phyloP scores from a whole-genome alignment of 441 rosid genomes.

The Populus hybrid region DNA sequence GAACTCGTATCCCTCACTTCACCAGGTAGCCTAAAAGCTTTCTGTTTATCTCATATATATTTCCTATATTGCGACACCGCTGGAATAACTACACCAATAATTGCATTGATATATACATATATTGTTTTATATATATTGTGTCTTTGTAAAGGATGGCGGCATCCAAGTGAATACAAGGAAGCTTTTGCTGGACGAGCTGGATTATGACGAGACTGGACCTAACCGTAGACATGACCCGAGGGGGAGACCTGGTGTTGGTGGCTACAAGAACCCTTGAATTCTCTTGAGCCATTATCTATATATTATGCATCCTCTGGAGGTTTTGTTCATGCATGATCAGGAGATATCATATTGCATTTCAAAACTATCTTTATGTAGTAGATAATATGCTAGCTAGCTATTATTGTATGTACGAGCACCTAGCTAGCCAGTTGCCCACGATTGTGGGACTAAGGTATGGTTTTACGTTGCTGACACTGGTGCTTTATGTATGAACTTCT shows the following conservation, averaged over 20 bases:
- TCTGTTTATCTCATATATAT: not conserved
- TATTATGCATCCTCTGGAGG: not conserved
- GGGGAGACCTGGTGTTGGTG: slow-evolving; percentile 33
- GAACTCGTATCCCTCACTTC: slow-evolving; percentile 17
- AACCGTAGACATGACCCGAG: slow-evolving; percentile 67
- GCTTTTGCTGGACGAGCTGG: slow-evolving; percentile 42
- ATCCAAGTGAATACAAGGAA: slow-evolving; percentile 37
- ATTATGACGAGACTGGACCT: slow-evolving; percentile 70
- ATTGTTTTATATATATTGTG: not conserved
- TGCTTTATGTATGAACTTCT: not conserved
- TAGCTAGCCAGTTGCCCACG: not conserved
- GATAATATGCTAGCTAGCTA: not conserved
- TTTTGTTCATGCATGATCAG: not conserved
- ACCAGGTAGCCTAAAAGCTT: slow-evolving; percentile 21
- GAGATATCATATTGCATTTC: not conserved
- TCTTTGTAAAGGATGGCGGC: slow-evolving; percentile 6
- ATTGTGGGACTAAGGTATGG: not conserved
- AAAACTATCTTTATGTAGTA: not conserved
- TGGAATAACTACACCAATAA: not conserved
- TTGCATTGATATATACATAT: no score
- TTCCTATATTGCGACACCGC: not conserved
- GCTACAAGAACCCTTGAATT: not conserved
- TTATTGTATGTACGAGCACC: not conserved
- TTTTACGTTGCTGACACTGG: not conserved
- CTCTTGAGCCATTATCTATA: not conserved